Evolutionary conservation across 208 protist genomes (phyloP).

Genomic region (Lotmaria passim): DNA sequence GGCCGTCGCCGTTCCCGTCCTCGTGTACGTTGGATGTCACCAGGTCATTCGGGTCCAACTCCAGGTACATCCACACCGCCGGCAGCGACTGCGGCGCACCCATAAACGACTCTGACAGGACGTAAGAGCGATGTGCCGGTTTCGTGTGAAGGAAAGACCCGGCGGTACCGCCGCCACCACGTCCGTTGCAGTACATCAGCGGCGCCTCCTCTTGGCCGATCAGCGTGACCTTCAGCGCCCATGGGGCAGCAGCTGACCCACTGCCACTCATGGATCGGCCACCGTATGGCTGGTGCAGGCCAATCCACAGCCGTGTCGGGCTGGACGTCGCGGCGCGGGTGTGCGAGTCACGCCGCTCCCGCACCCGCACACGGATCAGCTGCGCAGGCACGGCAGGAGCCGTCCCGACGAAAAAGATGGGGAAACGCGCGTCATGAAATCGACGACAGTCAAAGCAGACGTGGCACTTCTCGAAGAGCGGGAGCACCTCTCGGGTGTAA

Average conservation of each 20-base stretch:
- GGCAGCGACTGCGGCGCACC: conserved; percentile 48
- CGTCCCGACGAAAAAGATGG: conserved; percentile 37
- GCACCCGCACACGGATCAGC: conserved; percentile 47
- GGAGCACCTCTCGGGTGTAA: conserved; percentile 38
- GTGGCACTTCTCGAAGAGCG: conserved; percentile 49
- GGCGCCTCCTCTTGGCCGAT: conserved; percentile 38
- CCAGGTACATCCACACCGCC: conserved; percentile 78
- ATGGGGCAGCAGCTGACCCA: conserved; percentile 4
- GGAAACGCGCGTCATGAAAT: conserved; percentile 61
- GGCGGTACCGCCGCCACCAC: neutral
- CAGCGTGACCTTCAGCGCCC: conserved; percentile 52
- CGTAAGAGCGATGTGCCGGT: conserved; percentile 32
- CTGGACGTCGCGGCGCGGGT: neutral
- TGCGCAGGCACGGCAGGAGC: conserved; percentile 35
- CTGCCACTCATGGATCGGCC: neutral
- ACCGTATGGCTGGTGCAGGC: conserved; percentile 56
- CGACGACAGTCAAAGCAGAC: conserved; percentile 73
- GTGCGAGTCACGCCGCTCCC: neutral
- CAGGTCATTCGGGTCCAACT: conserved; percentile 39
- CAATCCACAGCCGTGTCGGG: conserved; percentile 64
- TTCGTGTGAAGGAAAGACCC: neutral
- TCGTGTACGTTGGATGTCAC: neutral
- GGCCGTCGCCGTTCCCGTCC: neutral
- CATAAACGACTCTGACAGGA: conserved; percentile 63
- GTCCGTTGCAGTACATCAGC: neutral